A percentile compares a stretch with the other conserved stretches of the same genome.
phyloP scores from a whole-genome alignment of 2,329 filamentous ascomycete genomes.

The Helotiales sp. region DNA sequence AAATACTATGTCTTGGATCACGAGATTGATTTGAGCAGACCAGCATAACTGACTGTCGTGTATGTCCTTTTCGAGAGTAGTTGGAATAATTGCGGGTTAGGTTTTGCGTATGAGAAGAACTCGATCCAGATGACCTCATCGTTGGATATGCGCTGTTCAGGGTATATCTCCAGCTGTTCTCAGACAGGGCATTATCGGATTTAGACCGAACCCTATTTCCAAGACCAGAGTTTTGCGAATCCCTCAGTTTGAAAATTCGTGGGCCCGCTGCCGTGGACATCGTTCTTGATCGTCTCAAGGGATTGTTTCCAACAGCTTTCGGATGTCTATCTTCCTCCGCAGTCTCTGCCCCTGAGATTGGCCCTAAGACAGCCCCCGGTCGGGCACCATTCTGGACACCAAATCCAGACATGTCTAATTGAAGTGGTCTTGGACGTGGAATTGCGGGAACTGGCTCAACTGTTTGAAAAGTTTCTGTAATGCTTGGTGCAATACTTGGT shows the following conservation, averaged over 20 bases:
- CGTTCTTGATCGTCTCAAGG: conserved; percentile 27
- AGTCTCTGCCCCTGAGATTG: conserved; percentile 10
- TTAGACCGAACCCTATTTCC: conserved; percentile 29
- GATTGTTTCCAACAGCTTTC: conserved; percentile 14
- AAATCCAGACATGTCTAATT: conserved; percentile 37
- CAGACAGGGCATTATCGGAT: conserved; percentile 37
- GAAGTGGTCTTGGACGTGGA: conserved; percentile 29
- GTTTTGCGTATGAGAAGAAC: conserved; percentile 27
- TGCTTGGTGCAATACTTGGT: conserved; percentile 27
- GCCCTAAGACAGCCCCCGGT: neutral
- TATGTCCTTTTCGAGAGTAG: conserved; percentile 39
- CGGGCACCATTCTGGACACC: conserved; percentile 1
- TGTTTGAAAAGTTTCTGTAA: conserved; percentile 24
- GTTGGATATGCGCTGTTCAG: conserved; percentile 33
- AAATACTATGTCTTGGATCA: conserved; percentile 23
- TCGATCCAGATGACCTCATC: conserved; percentile 29
- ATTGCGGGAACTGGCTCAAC: conserved; percentile 15
- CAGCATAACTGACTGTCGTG: conserved; percentile 29
- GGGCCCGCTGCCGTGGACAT: conserved; percentile 25
- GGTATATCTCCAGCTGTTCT: conserved; percentile 38
- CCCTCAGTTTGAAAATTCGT: conserved; percentile 20
- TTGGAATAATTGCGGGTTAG: conserved; percentile 39
- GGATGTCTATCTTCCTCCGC: conserved; percentile 12
- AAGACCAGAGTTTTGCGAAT: conserved; percentile 18
- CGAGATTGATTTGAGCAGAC: conserved; percentile 18